Base-by-base conservation (phyloP, 2,329 filamentous ascomycete species). In the Sclerotinia borealis region DNA sequence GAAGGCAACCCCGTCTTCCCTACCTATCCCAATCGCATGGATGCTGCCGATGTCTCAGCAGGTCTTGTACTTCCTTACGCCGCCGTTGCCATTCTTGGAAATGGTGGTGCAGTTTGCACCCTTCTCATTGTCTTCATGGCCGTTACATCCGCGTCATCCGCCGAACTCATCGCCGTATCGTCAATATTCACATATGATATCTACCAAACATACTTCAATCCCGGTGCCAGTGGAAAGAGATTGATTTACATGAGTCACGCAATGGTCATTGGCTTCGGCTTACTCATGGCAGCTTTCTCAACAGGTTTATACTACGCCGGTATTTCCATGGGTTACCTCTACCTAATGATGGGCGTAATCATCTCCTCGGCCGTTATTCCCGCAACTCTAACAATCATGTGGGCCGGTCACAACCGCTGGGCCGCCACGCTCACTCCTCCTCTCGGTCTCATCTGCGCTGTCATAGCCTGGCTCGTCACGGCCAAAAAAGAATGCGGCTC, bases 311-410 rank as follows among this genome's bases (percentile, higher is more conserved):
- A 77, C 74, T 83, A 84, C 66, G 80, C 79, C 15, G 81, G 83
- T 47, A 89, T 96, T 65, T 88, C 85, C 13, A 95, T 96, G 90
- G 92, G 92, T 13, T 96, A 93, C 71, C 80, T 96, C 3, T 96
- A 96, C 72, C 79, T 96, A 1, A 84, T 96, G 73, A 96, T 96
- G 92, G 93, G 92, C 9, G 90, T 92, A 58, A 91, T 96, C 71
- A 95, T 96, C 72, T 92, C 88, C 0, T 85, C 90, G 0, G 92
- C 91, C 3, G 92, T 96, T 4, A 82, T 96, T 15, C 92, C 93
- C 0, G 90, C 91, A 0, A 88, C 91, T 0, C 78, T 96, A 66
- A 90, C 91, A 0, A 82, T 96, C 0, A 80, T 92, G 64, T 96
- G 92, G 91, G 84, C 83, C 34, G 85, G 88, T 2, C 92, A 96